Evolutionary conservation across 768 basidiomycete species (phyloP).

Genomic region (Favolaschia claudopus): DNA sequence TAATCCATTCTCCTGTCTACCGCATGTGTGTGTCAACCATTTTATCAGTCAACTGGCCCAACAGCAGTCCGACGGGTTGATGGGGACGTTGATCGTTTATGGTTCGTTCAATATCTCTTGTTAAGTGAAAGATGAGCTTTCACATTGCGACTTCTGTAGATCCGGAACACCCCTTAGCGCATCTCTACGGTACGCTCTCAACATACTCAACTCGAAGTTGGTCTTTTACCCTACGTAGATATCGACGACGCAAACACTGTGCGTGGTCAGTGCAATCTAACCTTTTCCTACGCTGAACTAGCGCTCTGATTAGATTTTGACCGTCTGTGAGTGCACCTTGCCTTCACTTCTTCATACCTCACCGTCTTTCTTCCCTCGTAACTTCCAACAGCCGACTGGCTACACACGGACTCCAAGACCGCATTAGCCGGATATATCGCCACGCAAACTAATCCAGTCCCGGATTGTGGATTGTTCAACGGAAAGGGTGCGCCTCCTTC

Average conservation of each 20-base stretch:
- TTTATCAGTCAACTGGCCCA: slow-evolving; percentile 39
- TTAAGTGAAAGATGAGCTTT: background rate
- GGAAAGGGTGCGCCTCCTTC: background rate
- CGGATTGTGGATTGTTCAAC: slow-evolving; percentile 15
- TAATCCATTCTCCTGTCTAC: background rate
- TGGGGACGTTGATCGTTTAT: slow-evolving; percentile 32
- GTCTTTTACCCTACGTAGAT: slow-evolving; percentile 3
- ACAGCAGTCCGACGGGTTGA: slow-evolving; percentile 49
- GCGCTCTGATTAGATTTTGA: slow-evolving; percentile 2
- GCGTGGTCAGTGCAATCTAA: no score
- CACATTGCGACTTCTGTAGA: slow-evolving; percentile 12
- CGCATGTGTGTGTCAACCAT: slow-evolving; percentile 27
- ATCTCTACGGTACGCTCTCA: slow-evolving; percentile 9
- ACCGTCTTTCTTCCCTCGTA: no score
- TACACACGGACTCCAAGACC: slow-evolving; percentile 11
- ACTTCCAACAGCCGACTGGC: slow-evolving; percentile 42
- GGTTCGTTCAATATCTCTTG: background rate
- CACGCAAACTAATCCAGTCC: slow-evolving; percentile 13
- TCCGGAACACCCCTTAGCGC: slow-evolving; percentile 9
- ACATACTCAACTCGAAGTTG: background rate
- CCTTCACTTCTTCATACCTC: no score
- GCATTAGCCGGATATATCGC: slow-evolving; percentile 1
- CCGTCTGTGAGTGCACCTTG: slow-evolving; percentile 1
- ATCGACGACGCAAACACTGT: slow-evolving; percentile 39
- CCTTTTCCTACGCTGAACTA: background rate